phyloP scores from a whole-genome alignment of 306 rosid species.

The Cucurbita moschata region DNA sequence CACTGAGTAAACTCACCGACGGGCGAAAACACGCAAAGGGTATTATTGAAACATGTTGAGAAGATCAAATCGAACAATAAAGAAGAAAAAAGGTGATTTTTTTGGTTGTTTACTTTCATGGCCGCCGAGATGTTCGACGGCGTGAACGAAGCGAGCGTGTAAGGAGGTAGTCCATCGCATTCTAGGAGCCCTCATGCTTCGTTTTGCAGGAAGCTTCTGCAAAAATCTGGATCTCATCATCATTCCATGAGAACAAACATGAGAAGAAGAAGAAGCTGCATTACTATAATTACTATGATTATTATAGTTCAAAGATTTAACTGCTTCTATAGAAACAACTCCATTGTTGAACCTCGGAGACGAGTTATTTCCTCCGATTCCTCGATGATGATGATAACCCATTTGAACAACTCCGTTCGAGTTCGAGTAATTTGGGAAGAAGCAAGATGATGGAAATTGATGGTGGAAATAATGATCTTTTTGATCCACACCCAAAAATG shows the following conservation, averaged over 20 bases:
- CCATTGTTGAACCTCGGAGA: conserved; percentile 23
- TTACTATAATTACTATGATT: background rate
- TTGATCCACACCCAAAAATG: conserved; percentile 42
- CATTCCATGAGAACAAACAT: conserved; percentile 26
- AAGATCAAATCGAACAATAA: background rate
- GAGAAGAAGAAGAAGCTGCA: background rate
- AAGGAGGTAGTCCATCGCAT: conserved; percentile 92
- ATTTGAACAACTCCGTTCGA: conserved; percentile 12
- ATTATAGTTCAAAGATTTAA: conserved; percentile 10
- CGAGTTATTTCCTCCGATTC: background rate
- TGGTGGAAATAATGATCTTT: conserved; percentile 22
- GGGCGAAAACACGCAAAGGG: background rate
- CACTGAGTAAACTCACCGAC: background rate
- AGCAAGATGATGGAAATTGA: conserved; percentile 7
- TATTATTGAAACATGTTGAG: background rate
- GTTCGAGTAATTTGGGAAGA: conserved; percentile 25
- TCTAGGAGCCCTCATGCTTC: conserved; percentile 90
- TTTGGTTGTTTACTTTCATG: conserved; percentile 50
- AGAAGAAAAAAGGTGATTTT: background rate
- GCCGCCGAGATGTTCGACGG: conserved; percentile 94
- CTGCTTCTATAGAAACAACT: conserved; percentile 24
- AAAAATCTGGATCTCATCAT: conserved; percentile 74
- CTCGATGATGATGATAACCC: conserved; percentile 12
- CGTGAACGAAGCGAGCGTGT: conserved; percentile 79
- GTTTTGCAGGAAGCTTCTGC: conserved; percentile 55